Conservation (phyloP, 352 stramenopile species). For the Globisporangium alternatum region DNA sequence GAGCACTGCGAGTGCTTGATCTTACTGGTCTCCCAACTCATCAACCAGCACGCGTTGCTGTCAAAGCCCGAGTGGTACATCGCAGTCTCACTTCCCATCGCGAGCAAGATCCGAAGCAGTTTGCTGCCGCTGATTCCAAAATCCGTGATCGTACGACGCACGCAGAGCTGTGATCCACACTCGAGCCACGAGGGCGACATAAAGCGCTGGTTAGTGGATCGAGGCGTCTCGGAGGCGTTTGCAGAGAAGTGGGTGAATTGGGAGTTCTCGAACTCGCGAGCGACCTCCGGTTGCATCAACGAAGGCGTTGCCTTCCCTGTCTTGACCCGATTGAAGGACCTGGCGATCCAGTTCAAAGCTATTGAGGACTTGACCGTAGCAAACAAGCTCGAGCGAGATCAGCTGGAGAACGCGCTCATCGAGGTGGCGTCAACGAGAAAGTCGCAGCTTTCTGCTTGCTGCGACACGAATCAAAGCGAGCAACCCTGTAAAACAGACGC, state of each 20-base stretch:
- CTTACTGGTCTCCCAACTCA: constrained; percentile 38
- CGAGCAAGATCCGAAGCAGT: constrained; percentile 28
- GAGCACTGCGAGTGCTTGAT: constrained; percentile 31
- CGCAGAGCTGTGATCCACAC: neutral
- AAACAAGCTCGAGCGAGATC: constrained; percentile 7
- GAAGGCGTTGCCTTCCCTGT: neutral
- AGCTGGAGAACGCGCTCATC: constrained; percentile 11
- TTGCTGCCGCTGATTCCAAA: constrained; percentile 27
- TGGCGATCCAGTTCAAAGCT: neutral
- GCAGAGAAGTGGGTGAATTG: constrained; percentile 14
- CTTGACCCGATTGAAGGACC: neutral
- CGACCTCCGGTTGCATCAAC: neutral
- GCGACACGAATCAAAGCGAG: neutral
- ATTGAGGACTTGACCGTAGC: neutral
- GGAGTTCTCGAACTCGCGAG: constrained; percentile 3
- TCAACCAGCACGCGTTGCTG: constrained; percentile 52
- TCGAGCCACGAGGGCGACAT: neutral
- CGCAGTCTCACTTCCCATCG: constrained; percentile 29
- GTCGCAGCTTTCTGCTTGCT: neutral
- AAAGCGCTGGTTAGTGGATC: constrained; percentile 17
- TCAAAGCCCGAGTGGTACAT: constrained; percentile 50
- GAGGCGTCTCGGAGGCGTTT: constrained; percentile 15
- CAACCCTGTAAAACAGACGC: neutral
- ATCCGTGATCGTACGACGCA: constrained; percentile 11
- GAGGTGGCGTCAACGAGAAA: constrained; percentile 3